Evolutionary conservation across 352 stramenopile species (phyloP).

Genomic region (Blastocystis sp.): DNA sequence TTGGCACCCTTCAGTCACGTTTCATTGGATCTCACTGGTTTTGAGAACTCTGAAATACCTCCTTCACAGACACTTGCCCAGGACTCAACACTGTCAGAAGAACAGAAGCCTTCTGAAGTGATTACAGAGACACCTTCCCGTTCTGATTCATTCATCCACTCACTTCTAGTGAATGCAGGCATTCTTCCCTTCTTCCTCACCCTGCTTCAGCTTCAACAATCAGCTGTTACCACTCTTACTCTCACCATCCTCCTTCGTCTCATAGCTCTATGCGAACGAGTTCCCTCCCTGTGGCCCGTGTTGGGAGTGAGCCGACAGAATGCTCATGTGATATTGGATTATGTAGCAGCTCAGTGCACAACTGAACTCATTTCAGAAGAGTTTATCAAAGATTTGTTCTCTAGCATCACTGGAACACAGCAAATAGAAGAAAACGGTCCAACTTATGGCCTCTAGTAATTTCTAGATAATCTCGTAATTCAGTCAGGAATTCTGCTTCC

Average conservation of each 20-base stretch:
- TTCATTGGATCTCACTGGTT: conserved; percentile 6
- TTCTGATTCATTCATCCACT: background rate
- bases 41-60: background rate
- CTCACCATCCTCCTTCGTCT: background rate
- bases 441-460: background rate
- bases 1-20: conserved; percentile 40
- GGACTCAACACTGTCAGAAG: background rate
- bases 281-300: background rate
- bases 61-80: background rate
- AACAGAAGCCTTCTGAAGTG: background rate
- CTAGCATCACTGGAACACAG: conserved; percentile 6
- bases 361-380: background rate
- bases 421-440: conserved; percentile 59
- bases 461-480: conserved; percentile 37
- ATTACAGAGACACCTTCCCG: background rate
- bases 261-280: background rate
- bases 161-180: conserved; percentile 55
- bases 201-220: background rate
- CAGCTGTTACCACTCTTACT: background rate
- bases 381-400: background rate
- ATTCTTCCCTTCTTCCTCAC: conserved; percentile 58
- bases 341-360: background rate
- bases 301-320: conserved; percentile 1
- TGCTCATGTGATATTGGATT: conserved; percentile 24
- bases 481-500: background rate